Evolutionary conservation across 768 basidiomycete species (phyloP), one percentile per base, ranked within the genome.

Genomic region (Russula foetens): DNA sequence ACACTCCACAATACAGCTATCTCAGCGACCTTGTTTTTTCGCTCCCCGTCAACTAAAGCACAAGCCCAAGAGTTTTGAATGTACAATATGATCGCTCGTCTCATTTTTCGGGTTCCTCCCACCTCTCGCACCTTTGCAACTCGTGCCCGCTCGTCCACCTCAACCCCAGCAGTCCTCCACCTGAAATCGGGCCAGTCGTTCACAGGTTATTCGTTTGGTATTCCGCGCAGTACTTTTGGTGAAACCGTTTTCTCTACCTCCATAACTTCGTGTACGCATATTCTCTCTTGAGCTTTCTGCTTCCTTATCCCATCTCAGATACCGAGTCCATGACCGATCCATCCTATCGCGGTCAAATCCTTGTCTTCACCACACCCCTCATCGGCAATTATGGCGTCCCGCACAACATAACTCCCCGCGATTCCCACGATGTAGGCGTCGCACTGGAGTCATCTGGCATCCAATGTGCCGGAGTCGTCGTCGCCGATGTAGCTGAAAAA

Each of bases 271-370:
- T 99, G 94, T 78, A 28, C 24, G 51, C 8, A 9, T 9, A 4
- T 54, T 17, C 49, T 28, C 56, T 58, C 31, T 17, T 48, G 3
- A 23, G 7, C 14, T 23, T 67, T 55, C 58, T 19, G 9, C 63
- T 60, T 64, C 60, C 48, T 54, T 26, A 53, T 35, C 2, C 24
- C 21, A 28, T 43, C n/a, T 70, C 28, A 96, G 94, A 99, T 73
- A 98, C 96, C 49, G 97, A 99, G 75, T 97, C 93, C 8, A 98
- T 99, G 97, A 99, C 97, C 39, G 97, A 99, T 72, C 97, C 97
- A 7, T 98, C 97, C 8, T 98, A 99, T 74, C 90, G 92, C 35
- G 89, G 92, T 53, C 97, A 99, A 74, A 96, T 99, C 70, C 83
- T 99, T 64, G 97, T 99, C 59, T 99, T 99, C 77, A 99, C 97